These are phyloP conservation scores for Wickerhamomyces xylosicus DNA, from an alignment of 805 yeast genomes.

Conservation along the genomic window DNA sequence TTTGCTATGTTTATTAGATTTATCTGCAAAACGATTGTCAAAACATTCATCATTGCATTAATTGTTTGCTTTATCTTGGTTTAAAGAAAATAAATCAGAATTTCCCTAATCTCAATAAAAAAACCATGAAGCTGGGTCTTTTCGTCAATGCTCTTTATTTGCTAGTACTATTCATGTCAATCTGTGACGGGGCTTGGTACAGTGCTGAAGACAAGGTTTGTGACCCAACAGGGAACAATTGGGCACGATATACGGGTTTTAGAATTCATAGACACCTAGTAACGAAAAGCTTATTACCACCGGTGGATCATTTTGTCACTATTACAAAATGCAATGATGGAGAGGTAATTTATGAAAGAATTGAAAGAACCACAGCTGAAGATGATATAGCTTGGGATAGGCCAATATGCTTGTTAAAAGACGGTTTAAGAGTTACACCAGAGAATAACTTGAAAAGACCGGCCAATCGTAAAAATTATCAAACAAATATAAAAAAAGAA, in stretches of 20 bases:
- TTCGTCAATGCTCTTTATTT: no score
- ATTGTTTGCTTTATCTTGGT: background rate
- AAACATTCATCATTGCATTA: background rate
- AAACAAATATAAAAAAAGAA: background rate
- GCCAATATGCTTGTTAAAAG: conserved; percentile 31
- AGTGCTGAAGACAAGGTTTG: conserved; percentile 21
- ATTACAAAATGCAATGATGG: conserved; percentile 47
- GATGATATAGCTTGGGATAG: conserved; percentile 38
- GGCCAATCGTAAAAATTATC: background rate
- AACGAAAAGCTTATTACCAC: conserved; percentile 26
- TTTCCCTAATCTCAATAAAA: no score
- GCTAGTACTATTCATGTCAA: background rate
- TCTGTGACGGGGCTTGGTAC: background rate
- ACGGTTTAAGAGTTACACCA: conserved; percentile 1
- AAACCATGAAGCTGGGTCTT: no score
- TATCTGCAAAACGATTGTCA: background rate
- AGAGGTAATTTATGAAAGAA: conserved; percentile 30
- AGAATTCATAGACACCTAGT: conserved; percentile 39
- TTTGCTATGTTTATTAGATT: background rate
- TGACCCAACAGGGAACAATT: conserved; percentile 20
- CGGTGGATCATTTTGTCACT: conserved; percentile 32
- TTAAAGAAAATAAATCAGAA: background rate
- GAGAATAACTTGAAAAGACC: background rate
- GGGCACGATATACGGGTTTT: conserved; percentile 43
- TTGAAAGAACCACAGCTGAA: conserved; percentile 21